phyloP scores from a whole-genome alignment of 1,284 basidiomycete genomes.

The Bjerkandera adusta region DNA sequence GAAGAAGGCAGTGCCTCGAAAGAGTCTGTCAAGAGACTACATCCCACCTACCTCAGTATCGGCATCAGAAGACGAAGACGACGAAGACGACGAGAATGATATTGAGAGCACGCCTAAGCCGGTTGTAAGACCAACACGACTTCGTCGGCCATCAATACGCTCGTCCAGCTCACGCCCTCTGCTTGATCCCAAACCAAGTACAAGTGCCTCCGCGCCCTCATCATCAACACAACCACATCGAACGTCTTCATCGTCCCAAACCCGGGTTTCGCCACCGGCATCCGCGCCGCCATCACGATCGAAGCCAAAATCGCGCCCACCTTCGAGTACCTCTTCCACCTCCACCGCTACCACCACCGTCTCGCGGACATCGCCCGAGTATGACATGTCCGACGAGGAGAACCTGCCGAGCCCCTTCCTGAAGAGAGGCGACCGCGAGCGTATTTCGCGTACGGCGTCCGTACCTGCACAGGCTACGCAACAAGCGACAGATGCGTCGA shows the following conservation, averaged over 20 bases:
- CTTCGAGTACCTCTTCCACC: background rate
- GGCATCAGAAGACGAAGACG: conserved; percentile 8
- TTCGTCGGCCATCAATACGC: conserved; percentile 33
- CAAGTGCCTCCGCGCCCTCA: conserved; percentile 5
- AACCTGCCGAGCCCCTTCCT: conserved; percentile 84
- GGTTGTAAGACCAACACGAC: conserved; percentile 24
- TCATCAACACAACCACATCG: conserved; percentile 2
- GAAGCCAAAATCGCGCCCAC: conserved; percentile 17
- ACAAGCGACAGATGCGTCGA: background rate
- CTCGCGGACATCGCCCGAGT: conserved; percentile 38
- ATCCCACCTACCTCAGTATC: background rate
- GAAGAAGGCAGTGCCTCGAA: background rate
- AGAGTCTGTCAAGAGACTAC: too few relatives aligned
- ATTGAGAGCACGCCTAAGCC: conserved; percentile 24
- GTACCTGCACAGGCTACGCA: conserved; percentile 5
- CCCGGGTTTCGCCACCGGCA: conserved; percentile 7
- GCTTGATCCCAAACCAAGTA: conserved; percentile 8
- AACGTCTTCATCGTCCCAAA: background rate
- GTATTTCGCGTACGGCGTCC: conserved; percentile 19
- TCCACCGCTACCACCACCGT: background rate
- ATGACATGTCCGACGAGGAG: conserved; percentile 74
- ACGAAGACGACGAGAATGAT: conserved; percentile 18
- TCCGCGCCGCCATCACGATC: conserved; percentile 13
- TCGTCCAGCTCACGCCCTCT: conserved; percentile 17
- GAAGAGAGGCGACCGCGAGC: conserved; percentile 50